These are phyloP conservation scores for Arthromyces matolae DNA, from an alignment of 768 basidiomycete species.

Conservation along the genomic window DNA sequence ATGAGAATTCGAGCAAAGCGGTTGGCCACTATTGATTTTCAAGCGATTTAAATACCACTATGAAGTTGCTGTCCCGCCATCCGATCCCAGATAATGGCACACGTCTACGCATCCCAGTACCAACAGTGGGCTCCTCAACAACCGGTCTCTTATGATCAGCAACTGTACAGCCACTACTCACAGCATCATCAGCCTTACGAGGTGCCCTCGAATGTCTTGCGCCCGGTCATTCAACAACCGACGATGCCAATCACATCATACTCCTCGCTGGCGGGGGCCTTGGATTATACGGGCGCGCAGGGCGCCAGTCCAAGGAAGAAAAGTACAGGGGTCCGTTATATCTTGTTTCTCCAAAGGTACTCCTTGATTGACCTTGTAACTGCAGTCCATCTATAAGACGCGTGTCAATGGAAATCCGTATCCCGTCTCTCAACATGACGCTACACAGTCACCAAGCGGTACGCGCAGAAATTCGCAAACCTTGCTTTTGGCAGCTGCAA, in stretches of 20 bases:
- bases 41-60: constrained; percentile 4
- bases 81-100: constrained; percentile 4
- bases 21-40: constrained; percentile 3
- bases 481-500: constrained; percentile 4
- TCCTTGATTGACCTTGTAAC: constrained; percentile 1
- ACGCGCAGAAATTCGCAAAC: constrained; percentile 9
- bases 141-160: not conserved
- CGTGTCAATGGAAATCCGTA: constrained; percentile 4
- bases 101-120: constrained; percentile 3
- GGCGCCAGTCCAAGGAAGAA: constrained; percentile 2
- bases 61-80: not conserved
- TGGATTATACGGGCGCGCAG: constrained; percentile 8
- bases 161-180: not conserved
- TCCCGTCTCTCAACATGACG: constrained; percentile 11
- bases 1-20: constrained; percentile 5
- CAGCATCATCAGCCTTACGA: not conserved
- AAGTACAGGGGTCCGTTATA: constrained; percentile 6
- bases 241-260: constrained; percentile 14
- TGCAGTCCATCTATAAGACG: constrained; percentile 11
- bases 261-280: constrained; percentile 18
- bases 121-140: constrained; percentile 10
- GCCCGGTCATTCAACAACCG: constrained; percentile 8
- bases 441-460: constrained; percentile 7
- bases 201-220: constrained; percentile 4
- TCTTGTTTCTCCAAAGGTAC: not conserved